Conservation (phyloP, 768 basidiomycete species). For the Nidularia sp. region DNA sequence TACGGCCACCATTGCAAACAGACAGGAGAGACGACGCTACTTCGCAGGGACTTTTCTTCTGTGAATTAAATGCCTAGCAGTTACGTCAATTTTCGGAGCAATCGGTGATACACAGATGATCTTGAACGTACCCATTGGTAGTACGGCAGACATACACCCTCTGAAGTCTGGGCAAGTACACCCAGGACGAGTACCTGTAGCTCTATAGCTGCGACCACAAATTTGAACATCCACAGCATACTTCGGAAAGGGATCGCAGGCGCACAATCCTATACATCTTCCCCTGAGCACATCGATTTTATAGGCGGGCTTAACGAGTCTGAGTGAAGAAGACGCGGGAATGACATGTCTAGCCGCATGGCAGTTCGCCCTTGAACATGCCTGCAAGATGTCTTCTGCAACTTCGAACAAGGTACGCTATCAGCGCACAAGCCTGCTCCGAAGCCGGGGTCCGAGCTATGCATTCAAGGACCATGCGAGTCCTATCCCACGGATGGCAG, state of each 20-base stretch:
- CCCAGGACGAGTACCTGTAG: constrained; percentile 7
- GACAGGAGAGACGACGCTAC: constrained; percentile 39
- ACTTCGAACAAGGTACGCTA: constrained; percentile 18
- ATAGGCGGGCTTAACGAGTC: neutral
- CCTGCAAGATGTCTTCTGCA: constrained; percentile 11
- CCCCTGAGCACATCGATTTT: neutral
- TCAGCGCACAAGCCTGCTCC: constrained; percentile 8
- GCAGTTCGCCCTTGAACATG: constrained; percentile 23
- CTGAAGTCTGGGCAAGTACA: constrained; percentile 26
- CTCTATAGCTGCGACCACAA: constrained; percentile 15
- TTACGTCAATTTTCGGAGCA: neutral
- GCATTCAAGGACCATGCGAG: constrained; percentile 3
- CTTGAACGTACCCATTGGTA: constrained; percentile 32
- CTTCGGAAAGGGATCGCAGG: constrained; percentile 3
- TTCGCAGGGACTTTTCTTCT: constrained; percentile 41
- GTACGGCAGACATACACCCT: constrained; percentile 34
- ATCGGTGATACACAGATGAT: neutral
- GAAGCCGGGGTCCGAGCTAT: neutral
- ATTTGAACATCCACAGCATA: constrained; percentile 18
- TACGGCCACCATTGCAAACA: constrained; percentile 37
- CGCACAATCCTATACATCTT: too few species aligned
- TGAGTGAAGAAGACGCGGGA: constrained; percentile 10
- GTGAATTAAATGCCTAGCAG: constrained; percentile 37
- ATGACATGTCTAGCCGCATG: constrained; percentile 17
- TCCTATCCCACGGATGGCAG: constrained; percentile 10